phyloP scores from a whole-genome alignment of 495 filamentous ascomycete genomes.

The Clavariopsis aquatica region DNA sequence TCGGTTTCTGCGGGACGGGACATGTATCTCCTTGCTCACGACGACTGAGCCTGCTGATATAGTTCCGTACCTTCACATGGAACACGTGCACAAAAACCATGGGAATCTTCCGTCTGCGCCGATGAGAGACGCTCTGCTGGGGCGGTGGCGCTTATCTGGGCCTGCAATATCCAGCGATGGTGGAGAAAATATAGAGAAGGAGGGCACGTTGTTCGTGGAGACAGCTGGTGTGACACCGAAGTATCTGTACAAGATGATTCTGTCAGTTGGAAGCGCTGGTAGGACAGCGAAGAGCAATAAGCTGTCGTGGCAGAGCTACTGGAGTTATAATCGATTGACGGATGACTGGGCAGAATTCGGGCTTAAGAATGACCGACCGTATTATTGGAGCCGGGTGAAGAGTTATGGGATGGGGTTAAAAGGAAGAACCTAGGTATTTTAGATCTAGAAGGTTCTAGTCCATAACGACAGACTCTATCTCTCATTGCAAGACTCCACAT shows the following conservation, averaged over 20 bases:
- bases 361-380: slow-evolving; percentile 79
- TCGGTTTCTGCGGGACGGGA: slow-evolving; percentile 89
- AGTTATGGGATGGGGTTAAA: slow-evolving; percentile 53
- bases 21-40: slow-evolving; percentile 72
- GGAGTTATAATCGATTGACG: slow-evolving; percentile 85
- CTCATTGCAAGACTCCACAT: neutral
- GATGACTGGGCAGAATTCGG: slow-evolving; percentile 89
- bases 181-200: slow-evolving; percentile 45
- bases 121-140: slow-evolving; percentile 62
- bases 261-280: slow-evolving; percentile 64
- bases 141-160: slow-evolving; percentile 61
- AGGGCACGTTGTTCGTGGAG: slow-evolving; percentile 77
- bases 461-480: no score
- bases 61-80: slow-evolving; percentile 61
- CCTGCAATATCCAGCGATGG: slow-evolving; percentile 25
- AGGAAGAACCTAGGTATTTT: neutral
- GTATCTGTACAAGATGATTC: slow-evolving; percentile 78
- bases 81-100: slow-evolving; percentile 46
- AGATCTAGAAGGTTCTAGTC: neutral
- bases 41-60: slow-evolving; percentile 82
- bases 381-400: slow-evolving; percentile 82
- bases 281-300: slow-evolving; percentile 70
- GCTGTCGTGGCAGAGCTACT: slow-evolving; percentile 84
- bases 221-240: slow-evolving; percentile 76
- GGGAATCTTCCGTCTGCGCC: slow-evolving; percentile 47